phyloP scores from a whole-genome alignment of 106 monocot species.

The Phalaenopsis equestris region DNA sequence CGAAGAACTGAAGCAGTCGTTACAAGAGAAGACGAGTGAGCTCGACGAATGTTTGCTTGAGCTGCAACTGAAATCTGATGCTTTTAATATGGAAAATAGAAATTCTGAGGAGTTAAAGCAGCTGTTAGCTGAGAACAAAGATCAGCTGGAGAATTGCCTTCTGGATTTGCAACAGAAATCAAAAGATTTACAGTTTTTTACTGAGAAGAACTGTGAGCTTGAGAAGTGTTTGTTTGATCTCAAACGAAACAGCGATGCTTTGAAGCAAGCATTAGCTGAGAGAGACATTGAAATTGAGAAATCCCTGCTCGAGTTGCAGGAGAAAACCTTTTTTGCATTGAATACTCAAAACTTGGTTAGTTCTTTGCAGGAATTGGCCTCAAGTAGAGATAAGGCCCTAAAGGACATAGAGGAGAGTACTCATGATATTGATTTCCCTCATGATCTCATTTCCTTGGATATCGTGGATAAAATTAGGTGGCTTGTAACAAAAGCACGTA shows the following conservation, averaged over 20 bases:
- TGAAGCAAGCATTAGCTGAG: constrained; percentile 20
- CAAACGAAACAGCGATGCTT: constrained; percentile 35
- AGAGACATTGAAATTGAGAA: constrained; percentile 40
- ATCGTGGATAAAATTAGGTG: constrained; percentile 48
- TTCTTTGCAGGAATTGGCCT: constrained; percentile 49
- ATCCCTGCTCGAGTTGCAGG: constrained; percentile 36
- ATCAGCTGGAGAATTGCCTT: constrained; percentile 33
- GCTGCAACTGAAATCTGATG: constrained; percentile 17
- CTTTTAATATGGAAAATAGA: constrained; percentile 30
- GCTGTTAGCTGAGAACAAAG: constrained; percentile 38
- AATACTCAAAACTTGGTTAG: constrained; percentile 21
- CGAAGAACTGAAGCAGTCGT: constrained; percentile 16
- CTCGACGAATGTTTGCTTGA: constrained; percentile 38
- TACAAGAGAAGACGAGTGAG: constrained; percentile 35
- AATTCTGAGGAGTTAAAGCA: constrained; percentile 32
- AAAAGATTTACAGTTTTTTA: constrained; percentile 31
- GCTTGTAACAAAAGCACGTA: constrained; percentile 48
- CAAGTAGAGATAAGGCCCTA: constrained; percentile 41
- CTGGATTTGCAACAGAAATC: constrained; percentile 57
- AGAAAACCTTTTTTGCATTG: neutral
- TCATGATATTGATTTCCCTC: constrained; percentile 22
- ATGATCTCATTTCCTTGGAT: constrained; percentile 38
- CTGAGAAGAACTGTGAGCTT: constrained; percentile 43
- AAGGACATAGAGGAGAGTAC: constrained; percentile 47
- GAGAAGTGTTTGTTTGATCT: constrained; percentile 50